Evolutionary conservation across 2,329 filamentous ascomycete genomes (phyloP).

Genomic region (Clonostachys byssicola): DNA sequence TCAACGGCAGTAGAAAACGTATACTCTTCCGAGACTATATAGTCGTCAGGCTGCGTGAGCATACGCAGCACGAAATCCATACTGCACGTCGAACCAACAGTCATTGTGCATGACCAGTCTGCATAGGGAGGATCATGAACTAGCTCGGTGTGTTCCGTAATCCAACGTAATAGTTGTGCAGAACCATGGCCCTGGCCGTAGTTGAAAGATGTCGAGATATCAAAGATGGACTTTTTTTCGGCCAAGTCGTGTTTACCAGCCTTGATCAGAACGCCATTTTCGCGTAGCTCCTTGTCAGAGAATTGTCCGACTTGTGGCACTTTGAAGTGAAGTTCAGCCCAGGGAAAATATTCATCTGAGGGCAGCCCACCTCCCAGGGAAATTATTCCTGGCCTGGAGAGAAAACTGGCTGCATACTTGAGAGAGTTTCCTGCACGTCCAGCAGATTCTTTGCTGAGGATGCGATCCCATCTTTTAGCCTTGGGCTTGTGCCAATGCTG

Average conservation of each 20-base stretch:
- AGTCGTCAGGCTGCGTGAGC: constrained; percentile 54
- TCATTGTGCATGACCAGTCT: constrained; percentile 67
- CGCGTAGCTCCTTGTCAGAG: no score
- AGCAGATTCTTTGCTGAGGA: constrained; percentile 6
- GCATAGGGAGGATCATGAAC: constrained; percentile 68
- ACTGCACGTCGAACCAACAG: constrained; percentile 62
- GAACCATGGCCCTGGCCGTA: constrained; percentile 67
- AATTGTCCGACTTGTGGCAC: no score
- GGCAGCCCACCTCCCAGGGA: no score
- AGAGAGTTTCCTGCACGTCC: no score
- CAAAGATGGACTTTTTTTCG: no score
- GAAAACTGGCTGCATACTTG: constrained; percentile 17
- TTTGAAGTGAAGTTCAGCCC: no score
- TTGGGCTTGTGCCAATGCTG: constrained; percentile 52
- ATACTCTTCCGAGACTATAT: constrained; percentile 63
- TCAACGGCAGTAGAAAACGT: constrained; percentile 46
- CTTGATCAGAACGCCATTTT: no score
- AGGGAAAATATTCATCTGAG: no score
- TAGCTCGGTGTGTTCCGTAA: constrained; percentile 73
- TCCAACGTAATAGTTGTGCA: constrained; percentile 64
- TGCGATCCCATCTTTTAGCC: constrained; percentile 82
- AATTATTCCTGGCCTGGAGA: no score
- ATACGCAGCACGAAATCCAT: constrained; percentile 64
- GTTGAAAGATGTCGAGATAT: constrained; percentile 54
- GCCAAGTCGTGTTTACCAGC: no score